These are phyloP conservation scores for Haematococcus sp. DNA, from an alignment of 139 green algal species.

Conservation along the genomic window DNA sequence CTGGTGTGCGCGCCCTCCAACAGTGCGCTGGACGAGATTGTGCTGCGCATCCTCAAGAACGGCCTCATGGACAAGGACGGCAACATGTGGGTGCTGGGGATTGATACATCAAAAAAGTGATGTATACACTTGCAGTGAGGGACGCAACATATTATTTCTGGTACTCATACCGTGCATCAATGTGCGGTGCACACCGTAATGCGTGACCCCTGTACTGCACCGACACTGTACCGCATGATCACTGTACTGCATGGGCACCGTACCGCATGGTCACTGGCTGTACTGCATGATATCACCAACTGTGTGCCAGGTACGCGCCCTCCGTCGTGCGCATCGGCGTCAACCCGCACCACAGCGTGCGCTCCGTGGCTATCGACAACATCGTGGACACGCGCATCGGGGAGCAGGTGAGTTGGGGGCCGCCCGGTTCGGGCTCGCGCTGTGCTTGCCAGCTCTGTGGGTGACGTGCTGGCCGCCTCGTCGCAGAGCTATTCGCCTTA, in stretches of 20 bases:
- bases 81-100: conserved; percentile 18
- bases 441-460: too few species aligned
- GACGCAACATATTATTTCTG: too few species aligned
- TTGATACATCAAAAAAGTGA: not conserved
- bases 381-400: conserved; percentile 43
- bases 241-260: too few species aligned
- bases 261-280: too few species aligned
- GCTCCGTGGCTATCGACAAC: conserved; percentile 60
- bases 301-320: conserved; percentile 44
- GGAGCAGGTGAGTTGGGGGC: not conserved
- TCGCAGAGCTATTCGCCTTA: too few species aligned
- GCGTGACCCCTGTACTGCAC: too few species aligned
- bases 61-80: conserved; percentile 65
- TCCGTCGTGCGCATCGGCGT: conserved; percentile 76
- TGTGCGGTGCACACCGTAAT: too few species aligned
- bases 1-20: conserved; percentile 93
- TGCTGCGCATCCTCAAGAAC: conserved; percentile 51
- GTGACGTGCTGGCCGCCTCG: too few species aligned
- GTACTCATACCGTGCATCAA: too few species aligned
- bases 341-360: conserved; percentile 71
- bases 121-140: not conserved
- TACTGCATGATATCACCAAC: too few species aligned
- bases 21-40: conserved; percentile 86
- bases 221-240: too few species aligned
- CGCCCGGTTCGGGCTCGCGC: too few species aligned